A percentile compares a stretch with the other conserved stretches of the same genome.
Evolutionary conservation across 306 rosid species (phyloP).

Genomic region (Pyrus communis): DNA sequence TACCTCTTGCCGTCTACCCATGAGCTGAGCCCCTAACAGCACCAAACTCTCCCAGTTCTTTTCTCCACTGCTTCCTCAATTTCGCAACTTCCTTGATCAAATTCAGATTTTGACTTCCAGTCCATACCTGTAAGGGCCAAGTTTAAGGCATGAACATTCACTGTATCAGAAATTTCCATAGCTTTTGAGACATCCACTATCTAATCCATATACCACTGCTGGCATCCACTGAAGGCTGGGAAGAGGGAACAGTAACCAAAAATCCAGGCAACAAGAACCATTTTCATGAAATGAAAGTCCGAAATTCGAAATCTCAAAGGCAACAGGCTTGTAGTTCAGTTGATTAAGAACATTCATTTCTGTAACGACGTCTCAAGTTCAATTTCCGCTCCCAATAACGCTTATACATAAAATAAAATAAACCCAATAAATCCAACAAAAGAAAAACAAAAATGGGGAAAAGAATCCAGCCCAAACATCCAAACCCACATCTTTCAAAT

Average conservation of each 20-base stretch:
- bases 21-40: neutral
- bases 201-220: too few species aligned
- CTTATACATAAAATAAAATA: neutral
- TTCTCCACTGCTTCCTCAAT: constrained; percentile 18
- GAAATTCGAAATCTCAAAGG: neutral
- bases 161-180: neutral
- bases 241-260: neutral
- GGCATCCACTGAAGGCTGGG: neutral
- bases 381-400: too few species aligned
- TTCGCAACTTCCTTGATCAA: constrained; percentile 17
- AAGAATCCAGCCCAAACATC: neutral
- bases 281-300: neutral
- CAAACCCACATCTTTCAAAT: neutral
- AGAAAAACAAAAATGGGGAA: neutral
- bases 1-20: constrained; percentile 57
- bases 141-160: neutral
- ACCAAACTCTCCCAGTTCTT: constrained; percentile 12
- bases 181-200: too few species aligned
- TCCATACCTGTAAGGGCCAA: neutral
- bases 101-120: constrained; percentile 21
- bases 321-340: too few species aligned
- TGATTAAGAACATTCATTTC: too few species aligned
- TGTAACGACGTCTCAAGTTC: too few species aligned
- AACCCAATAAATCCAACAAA: neutral
- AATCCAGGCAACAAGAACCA: neutral